phyloP scores from a whole-genome alignment of 1,284 basidiomycete species.

The Heterobasidion irregulare region DNA sequence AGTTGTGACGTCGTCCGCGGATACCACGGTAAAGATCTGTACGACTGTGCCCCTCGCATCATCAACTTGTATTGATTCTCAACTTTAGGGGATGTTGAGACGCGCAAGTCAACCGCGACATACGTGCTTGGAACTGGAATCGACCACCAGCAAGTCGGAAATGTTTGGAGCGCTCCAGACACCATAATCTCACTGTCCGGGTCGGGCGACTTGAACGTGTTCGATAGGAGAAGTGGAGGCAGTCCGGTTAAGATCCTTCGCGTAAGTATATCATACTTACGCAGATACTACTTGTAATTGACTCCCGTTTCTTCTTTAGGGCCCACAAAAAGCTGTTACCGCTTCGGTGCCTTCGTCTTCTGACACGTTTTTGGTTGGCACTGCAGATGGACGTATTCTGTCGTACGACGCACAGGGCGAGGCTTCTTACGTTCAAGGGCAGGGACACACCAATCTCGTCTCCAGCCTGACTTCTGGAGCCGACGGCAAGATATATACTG shows the following conservation, averaged over 20 bases:
- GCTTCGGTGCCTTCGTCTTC: slow-evolving; percentile 40
- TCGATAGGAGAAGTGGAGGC: slow-evolving; percentile 66
- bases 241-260: slow-evolving; percentile 56
- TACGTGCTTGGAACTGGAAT: slow-evolving; percentile 71
- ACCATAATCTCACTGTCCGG: slow-evolving; percentile 83
- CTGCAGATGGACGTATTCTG: slow-evolving; percentile 77
- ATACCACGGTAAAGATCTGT: slow-evolving; percentile 87
- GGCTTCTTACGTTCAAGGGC: slow-evolving; percentile 48
- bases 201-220: slow-evolving; percentile 77
- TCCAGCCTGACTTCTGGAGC: slow-evolving; percentile 50
- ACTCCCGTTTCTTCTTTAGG: slow-evolving; percentile 30
- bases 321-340: slow-evolving; percentile 76
- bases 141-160: slow-evolving; percentile 82
- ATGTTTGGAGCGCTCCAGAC: slow-evolving; percentile 68
- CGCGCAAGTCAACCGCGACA: slow-evolving; percentile 54
- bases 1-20: slow-evolving; percentile 80
- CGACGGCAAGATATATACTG: slow-evolving; percentile 52
- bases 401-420: slow-evolving; percentile 45
- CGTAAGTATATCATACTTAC: slow-evolving; percentile 25
- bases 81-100: slow-evolving; percentile 71
- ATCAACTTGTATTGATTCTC: background rate
- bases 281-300: background rate
- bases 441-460: slow-evolving; percentile 68
- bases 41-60: slow-evolving; percentile 17
- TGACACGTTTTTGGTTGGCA: slow-evolving; percentile 72